Percentiles rank a stretch among this genome's conserved stretches.
phyloP scores from a whole-genome alignment of 2,329 filamentous ascomycete genomes.

The Trichoderma atrobrunneum region DNA sequence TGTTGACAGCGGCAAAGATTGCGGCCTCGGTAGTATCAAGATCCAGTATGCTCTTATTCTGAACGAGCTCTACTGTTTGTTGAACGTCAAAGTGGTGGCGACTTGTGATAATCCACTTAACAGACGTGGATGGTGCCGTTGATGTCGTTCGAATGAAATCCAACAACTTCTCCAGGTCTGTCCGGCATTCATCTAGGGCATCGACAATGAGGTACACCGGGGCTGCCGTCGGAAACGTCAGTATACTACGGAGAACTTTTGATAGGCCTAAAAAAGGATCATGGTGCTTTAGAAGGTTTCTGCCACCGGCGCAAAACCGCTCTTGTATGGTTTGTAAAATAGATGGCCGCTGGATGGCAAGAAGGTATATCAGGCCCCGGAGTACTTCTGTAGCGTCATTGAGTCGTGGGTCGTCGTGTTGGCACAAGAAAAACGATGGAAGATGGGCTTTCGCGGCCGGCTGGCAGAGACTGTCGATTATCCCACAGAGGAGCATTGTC shows the following conservation, averaged over 20 bases:
- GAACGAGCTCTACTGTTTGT: no score
- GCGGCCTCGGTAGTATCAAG: no score
- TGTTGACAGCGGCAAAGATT: no score
- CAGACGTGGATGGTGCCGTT: background rate
- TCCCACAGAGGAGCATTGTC: conserved; percentile 41
- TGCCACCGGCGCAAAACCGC: conserved; percentile 8
- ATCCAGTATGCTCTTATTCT: no score
- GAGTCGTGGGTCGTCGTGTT: conserved; percentile 28
- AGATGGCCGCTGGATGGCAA: conserved; percentile 33
- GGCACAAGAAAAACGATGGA: conserved; percentile 7
- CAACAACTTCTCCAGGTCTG: conserved; percentile 36
- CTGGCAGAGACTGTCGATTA: conserved; percentile 25
- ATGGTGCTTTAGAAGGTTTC: no score
- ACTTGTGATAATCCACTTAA: conserved; percentile 9
- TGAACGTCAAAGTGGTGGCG: background rate
- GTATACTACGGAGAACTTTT: no score
- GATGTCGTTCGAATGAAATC: conserved; percentile 28
- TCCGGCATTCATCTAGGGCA: conserved; percentile 42
- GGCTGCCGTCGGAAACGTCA: no score
- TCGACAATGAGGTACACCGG: conserved; percentile 31
- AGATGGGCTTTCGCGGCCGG: background rate
- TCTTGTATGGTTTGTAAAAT: conserved; percentile 35
- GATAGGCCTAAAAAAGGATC: no score
- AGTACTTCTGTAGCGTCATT: conserved; percentile 42
- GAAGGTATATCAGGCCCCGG: conserved; percentile 41